Percentiles rank a stretch among this genome's conserved stretches.
Evolutionary conservation across 768 basidiomycete species (phyloP).

Genomic region (Gautieria morchelliformis): DNA sequence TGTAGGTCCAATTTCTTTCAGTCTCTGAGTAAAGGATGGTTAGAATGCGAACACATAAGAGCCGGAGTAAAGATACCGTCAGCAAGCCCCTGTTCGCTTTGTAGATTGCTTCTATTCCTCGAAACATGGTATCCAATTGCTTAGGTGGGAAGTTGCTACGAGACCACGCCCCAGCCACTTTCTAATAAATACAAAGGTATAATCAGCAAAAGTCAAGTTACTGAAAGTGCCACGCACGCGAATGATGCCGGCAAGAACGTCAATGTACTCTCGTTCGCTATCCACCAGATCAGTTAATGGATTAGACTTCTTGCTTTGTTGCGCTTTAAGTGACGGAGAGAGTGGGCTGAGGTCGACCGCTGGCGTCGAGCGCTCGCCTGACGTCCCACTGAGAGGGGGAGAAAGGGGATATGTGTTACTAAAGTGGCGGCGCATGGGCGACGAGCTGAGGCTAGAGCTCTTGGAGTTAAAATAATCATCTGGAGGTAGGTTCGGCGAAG

Average conservation of each 20-base stretch:
- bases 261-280: slow-evolving; percentile 88
- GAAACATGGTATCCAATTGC: slow-evolving; percentile 89
- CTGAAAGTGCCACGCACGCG: slow-evolving; percentile 46
- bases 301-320: slow-evolving; percentile 53
- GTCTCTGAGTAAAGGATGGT: slow-evolving; percentile 44
- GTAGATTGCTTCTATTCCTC: slow-evolving; percentile 86
- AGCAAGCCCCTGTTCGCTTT: slow-evolving; percentile 81
- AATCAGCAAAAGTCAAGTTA: slow-evolving; percentile 2
- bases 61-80: slow-evolving; percentile 35
- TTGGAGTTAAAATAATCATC: slow-evolving; percentile 10
- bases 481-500: slow-evolving; percentile 2
- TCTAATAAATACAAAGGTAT: slow-evolving; percentile 36
- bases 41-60: slow-evolving; percentile 6
- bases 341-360: background rate
- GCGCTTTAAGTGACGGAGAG: background rate
- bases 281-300: slow-evolving; percentile 89
- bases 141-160: slow-evolving; percentile 87
- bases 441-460: background rate
- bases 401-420: background rate
- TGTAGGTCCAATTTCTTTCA: slow-evolving; percentile 88
- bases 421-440: background rate
- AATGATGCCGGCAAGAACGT: slow-evolving; percentile 81
- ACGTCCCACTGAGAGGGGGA: background rate
- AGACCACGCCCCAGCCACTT: slow-evolving; percentile 98
- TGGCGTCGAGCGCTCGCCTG: background rate